Base-by-base conservation (phyloP, 768 basidiomycete genomes). In the Lentinus brumalis region DNA sequence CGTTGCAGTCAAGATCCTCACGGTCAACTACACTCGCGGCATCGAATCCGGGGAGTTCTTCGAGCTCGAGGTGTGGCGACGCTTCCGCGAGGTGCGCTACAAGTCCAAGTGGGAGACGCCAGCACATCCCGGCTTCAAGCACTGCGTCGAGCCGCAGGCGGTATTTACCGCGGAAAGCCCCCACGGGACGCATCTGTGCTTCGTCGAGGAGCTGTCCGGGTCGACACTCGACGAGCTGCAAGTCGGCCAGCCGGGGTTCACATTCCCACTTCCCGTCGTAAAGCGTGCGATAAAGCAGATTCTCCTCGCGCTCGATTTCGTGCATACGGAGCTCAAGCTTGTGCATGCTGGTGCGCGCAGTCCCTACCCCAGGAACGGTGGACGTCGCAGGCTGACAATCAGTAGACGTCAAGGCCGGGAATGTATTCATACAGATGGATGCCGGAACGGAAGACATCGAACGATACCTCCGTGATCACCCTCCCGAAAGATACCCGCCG, bases 341-440 rank as follows among this genome's bases (percentile, higher is more conserved):
- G 46, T 49, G 8, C 46, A 49, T 49, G 46, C 21, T 5, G 46
- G 46, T 49, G 21, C 21, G 46, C 29, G 21, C 21, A 26, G 21
- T 26, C 21, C 21, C 21, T 26, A 26, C 21, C 21, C 21, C 21
- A 2, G 21, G 21, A 26, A 26, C 1, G 21, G 21, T 26, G 21
- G 21, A 26, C 21, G 21, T 26, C 2, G 21, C 21, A 26, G 1
- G 21, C 21, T 26, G 21, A 26, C 10, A 41, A 39, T 39, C 14
- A 21, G 18, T 26, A 55, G 53, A 55, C 15, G 59, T 60, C 35
- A 59, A 59, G 35, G 16, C 46, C 29, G 9, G 16, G 21, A 60
- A 60, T 31, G n/a, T 60, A 8, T 35, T 59, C n/a, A 35, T 59
- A 12, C 12, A 53, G 12, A 6, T 59, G 8, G 10, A 39, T 9